Base-by-base conservation (phyloP, 371 early-diverging fungal species). In the Smittium mucronatum region DNA sequence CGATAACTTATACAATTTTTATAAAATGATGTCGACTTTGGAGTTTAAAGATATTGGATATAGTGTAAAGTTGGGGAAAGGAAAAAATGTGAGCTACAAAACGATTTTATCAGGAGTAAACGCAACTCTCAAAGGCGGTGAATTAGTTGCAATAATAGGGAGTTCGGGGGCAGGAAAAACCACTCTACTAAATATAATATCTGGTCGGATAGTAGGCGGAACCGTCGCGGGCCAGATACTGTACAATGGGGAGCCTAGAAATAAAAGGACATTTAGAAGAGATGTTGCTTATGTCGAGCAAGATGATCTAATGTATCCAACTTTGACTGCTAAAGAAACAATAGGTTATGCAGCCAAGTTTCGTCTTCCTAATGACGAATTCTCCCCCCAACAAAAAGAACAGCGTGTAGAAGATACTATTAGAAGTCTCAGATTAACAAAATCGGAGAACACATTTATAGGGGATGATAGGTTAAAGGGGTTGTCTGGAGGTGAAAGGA, bases 401-500 rank as follows among this genome's bases (percentile, higher is more conserved):
- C 86, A 83, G n/a, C 72, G 85, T 11, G 86, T 79, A 0, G 70
- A 73, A 0, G 57, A n/a, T n/a, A n/a, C n/a, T n/a, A n/a, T n/a
- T n/a, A n/a, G n/a, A n/a, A n/a, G n/a, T n/a, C n/a, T n/a, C 28
- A 85, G 89, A 2, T 74, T 93, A 25, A 75, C 75, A 2, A 79
- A 86, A 31, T 84, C 89, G 34, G 83, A 80, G 74, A 80, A 88
- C 71, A 79, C 80, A 21, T 70, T 72, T 15, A 89, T 92, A 57
- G 93, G 93, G 29, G 83, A 87, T 63, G 80, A 81, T 67, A 83
- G 79, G 28, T 75, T 72, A 1, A 83, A 88, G 30, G 91, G 90
- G 1, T 82, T 92, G 17, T 87, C 88, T 33, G 94, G 93, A 26
- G 93, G 93, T 25, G 91, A 94, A 73, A 82, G 89, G 63, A 93